A percentile compares a stretch with the other conserved stretches of the same genome.
Conservation (phyloP, 805 yeast genomes). For the Yarrowia hollandica region DNA sequence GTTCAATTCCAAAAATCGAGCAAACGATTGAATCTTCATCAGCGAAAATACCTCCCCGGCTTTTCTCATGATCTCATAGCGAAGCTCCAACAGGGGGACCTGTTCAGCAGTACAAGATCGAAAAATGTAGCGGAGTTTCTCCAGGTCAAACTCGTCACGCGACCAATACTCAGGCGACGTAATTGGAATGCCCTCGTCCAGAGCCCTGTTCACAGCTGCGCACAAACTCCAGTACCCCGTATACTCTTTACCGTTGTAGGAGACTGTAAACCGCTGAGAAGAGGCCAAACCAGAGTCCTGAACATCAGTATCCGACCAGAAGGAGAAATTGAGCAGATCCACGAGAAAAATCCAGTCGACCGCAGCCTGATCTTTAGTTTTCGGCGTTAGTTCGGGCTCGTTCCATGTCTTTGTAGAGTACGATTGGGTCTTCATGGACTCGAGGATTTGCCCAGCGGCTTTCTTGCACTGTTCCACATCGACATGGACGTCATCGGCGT, state of each 20-base stretch:
- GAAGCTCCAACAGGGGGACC: slow-evolving; percentile 43
- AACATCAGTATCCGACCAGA: slow-evolving; percentile 45
- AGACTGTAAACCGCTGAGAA: slow-evolving; percentile 42
- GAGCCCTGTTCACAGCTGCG: slow-evolving; percentile 47
- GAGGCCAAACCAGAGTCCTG: slow-evolving; percentile 39
- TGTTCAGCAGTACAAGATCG: slow-evolving; percentile 40
- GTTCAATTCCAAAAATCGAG: slow-evolving; percentile 34
- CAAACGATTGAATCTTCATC: slow-evolving; percentile 33
- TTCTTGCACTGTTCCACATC: slow-evolving; percentile 36
- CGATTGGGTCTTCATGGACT: slow-evolving; percentile 37
- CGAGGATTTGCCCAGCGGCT: slow-evolving; percentile 39
- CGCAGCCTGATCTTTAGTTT: slow-evolving; percentile 27
- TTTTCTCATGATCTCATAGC: slow-evolving; percentile 42
- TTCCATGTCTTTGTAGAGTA: slow-evolving; percentile 45
- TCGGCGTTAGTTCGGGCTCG: slow-evolving; percentile 43
- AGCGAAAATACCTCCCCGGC: slow-evolving; percentile 38
- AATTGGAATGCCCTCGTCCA: slow-evolving; percentile 44
- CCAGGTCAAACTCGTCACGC: slow-evolving; percentile 35
- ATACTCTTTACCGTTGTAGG: slow-evolving; percentile 40
- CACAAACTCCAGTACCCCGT: slow-evolving; percentile 51
- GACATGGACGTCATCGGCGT: slow-evolving; percentile 41
- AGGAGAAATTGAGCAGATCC: slow-evolving; percentile 47
- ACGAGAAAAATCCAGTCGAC: slow-evolving; percentile 47
- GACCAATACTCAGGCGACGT: slow-evolving; percentile 44
- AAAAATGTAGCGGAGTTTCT: slow-evolving; percentile 39